Percentiles rank a stretch among this genome's conserved stretches.
phyloP scores from a whole-genome alignment of 1,284 basidiomycete species.

The Tylopilus sp. region DNA sequence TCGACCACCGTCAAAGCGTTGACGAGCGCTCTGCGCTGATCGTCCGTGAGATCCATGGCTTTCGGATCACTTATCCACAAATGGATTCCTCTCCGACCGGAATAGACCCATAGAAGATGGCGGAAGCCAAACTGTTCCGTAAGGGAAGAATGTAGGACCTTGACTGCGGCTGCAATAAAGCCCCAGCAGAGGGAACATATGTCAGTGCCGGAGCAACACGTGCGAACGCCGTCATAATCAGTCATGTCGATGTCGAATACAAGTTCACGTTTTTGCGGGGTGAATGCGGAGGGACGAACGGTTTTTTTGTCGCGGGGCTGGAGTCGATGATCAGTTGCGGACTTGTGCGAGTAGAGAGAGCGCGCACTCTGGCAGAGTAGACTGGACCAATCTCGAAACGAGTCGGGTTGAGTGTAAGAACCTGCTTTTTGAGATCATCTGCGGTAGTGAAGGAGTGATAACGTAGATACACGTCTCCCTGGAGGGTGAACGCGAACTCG shows the following conservation, averaged over 20 bases:
- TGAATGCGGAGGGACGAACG: conserved; percentile 70
- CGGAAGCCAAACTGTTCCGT: conserved; percentile 83
- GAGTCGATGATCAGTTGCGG: conserved; percentile 6
- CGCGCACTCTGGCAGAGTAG: conserved; percentile 80
- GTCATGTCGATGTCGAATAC: conserved; percentile 99
- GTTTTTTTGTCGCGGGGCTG: conserved; percentile 92
- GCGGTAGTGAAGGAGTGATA: conserved; percentile 87
- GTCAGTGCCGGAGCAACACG: conserved; percentile 88
- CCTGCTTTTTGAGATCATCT: conserved; percentile 92
- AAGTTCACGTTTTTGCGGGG: conserved; percentile 83
- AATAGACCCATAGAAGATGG: conserved; percentile 95
- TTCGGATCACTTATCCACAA: conserved; percentile 93
- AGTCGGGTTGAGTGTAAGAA: conserved; percentile 77
- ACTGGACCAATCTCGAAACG: conserved; percentile 98
- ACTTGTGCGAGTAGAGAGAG: conserved; percentile 4
- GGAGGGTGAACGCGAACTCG: conserved; percentile 96
- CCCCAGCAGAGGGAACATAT: conserved; percentile 95
- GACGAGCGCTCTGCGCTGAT: conserved; percentile 84
- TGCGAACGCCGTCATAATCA: conserved; percentile 95
- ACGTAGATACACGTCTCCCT: conserved; percentile 88
- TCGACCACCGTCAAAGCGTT: conserved; percentile 86
- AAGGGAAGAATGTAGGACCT: conserved; percentile 78
- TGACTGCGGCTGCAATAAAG: conserved; percentile 91
- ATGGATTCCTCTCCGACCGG: conserved; percentile 96
- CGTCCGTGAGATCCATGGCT: conserved; percentile 88